These are phyloP conservation scores for button mushroom (Agaricus bisporus) DNA, from an alignment of 768 basidiomycete genomes.

Conservation along the genomic window DNA sequence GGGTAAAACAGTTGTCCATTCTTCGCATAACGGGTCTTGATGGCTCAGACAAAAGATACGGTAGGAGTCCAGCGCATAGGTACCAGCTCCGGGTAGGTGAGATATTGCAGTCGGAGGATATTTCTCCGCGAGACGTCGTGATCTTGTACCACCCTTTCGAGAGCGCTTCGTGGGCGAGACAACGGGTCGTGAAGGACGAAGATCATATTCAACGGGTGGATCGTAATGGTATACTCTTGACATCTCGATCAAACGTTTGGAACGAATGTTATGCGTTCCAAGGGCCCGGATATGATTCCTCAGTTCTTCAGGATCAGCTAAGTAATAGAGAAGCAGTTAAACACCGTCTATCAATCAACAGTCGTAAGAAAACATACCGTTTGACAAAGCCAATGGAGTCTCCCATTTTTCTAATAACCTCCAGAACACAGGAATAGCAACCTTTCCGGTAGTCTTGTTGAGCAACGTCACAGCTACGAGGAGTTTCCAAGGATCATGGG, in stretches of 20 bases:
- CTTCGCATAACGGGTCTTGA: conserved; percentile 22
- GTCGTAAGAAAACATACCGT: conserved; percentile 32
- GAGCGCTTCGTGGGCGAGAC: conserved; percentile 6
- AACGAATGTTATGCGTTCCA: conserved; percentile 54
- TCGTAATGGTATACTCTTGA: conserved; percentile 46
- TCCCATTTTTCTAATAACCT: conserved; percentile 51
- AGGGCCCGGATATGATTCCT: conserved; percentile 41
- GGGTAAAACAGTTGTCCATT: too few species aligned
- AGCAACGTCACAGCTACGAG: conserved; percentile 61
- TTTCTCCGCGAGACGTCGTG: conserved; percentile 14
- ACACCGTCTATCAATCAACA: neutral
- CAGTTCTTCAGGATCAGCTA: conserved; percentile 41
- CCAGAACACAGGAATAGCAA: conserved; percentile 63
- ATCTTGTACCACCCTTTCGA: neutral
- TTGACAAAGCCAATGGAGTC: conserved; percentile 44
- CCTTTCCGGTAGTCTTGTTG: conserved; percentile 62
- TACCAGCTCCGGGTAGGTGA: conserved; percentile 58
- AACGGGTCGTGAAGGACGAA: conserved; percentile 24
- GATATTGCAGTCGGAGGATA: conserved; percentile 48
- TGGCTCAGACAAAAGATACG: conserved; percentile 54
- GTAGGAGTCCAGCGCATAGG: conserved; percentile 72
- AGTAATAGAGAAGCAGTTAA: neutral
- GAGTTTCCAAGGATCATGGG: conserved; percentile 61
- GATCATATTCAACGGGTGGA: conserved; percentile 28
- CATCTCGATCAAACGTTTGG: conserved; percentile 47